These are phyloP conservation scores for Fraxinus albicans DNA, from an alignment of 305 asterid species.

Conservation along the genomic window DNA sequence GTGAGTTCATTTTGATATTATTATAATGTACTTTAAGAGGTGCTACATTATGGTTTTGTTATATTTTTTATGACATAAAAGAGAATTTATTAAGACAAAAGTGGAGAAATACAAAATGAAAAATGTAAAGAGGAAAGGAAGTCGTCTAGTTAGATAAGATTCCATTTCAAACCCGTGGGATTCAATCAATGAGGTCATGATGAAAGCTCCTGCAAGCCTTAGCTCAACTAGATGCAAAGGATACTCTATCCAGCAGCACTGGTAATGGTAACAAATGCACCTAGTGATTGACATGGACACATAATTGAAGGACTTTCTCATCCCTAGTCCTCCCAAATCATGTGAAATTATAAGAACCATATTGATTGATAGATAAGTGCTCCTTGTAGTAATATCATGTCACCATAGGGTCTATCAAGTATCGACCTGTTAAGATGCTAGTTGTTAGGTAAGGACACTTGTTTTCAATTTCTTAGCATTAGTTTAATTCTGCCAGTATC, in stretches of 20 bases:
- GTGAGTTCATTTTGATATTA: background rate
- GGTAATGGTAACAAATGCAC: background rate
- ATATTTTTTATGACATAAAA: background rate
- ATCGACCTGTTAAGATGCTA: background rate
- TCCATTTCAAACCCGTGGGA: background rate
- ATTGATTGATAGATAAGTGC: background rate
- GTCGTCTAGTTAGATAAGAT: background rate
- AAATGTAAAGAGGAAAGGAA: background rate
- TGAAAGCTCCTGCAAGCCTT: background rate
- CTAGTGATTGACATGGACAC: background rate
- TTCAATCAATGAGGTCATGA: background rate
- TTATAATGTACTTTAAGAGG: background rate
- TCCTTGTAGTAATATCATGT: background rate
- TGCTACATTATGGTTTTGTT: background rate
- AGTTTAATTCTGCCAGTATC: background rate
- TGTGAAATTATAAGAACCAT: background rate
- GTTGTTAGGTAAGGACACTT: background rate
- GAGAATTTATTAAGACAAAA: background rate
- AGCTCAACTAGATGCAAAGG: background rate
- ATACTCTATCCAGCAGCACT: background rate
- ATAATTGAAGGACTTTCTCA: background rate
- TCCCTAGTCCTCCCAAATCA: background rate
- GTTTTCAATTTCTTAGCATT: background rate
- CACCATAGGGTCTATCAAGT: background rate
- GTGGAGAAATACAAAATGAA: background rate